These are phyloP conservation scores for Knufia fluminis DNA, from an alignment of 2,329 filamentous ascomycete species.

Conservation along the genomic window DNA sequence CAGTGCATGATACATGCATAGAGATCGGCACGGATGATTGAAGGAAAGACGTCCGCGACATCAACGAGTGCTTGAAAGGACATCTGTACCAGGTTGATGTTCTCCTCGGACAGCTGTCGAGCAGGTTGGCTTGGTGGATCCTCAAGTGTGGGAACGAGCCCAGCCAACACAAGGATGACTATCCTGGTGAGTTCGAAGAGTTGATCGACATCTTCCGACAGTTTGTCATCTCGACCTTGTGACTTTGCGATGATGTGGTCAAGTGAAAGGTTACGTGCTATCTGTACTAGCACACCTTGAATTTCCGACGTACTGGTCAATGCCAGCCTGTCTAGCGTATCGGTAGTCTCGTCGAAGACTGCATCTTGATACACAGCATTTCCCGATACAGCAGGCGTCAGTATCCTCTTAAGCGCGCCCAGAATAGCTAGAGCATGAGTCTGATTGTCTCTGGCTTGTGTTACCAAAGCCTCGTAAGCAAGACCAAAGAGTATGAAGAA, in stretches of 20 bases:
- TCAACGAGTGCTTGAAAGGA: slow-evolving; percentile 84
- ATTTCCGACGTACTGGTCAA: slow-evolving; percentile 84
- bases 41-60: slow-evolving; percentile 88
- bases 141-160: slow-evolving; percentile 70
- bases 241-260: slow-evolving; percentile 81
- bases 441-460: slow-evolving; percentile 59
- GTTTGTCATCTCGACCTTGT: slow-evolving; percentile 58
- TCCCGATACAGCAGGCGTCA: slow-evolving; percentile 87
- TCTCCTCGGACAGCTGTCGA: slow-evolving; percentile 55
- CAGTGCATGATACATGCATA: slow-evolving; percentile 96
- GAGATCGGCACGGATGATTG: slow-evolving; percentile 91
- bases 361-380: slow-evolving; percentile 94
- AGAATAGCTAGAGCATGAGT: slow-evolving; percentile 82
- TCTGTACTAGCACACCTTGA: slow-evolving; percentile 86
- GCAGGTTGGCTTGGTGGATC: slow-evolving; percentile 23
- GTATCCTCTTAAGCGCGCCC: slow-evolving; percentile 83
- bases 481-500: slow-evolving; percentile 98
- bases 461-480: slow-evolving; percentile 88
- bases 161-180: slow-evolving; percentile 84
- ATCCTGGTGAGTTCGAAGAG: slow-evolving; percentile 94
- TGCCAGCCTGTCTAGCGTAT: slow-evolving; percentile 82
- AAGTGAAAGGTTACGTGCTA: slow-evolving; percentile 79
- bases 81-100: slow-evolving; percentile 66
- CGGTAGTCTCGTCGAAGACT: slow-evolving; percentile 95
- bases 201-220: slow-evolving; percentile 96